These are phyloP conservation scores for Neonectria faginata DNA, from an alignment of 2,329 filamentous ascomycete species.

Conservation along the genomic window DNA sequence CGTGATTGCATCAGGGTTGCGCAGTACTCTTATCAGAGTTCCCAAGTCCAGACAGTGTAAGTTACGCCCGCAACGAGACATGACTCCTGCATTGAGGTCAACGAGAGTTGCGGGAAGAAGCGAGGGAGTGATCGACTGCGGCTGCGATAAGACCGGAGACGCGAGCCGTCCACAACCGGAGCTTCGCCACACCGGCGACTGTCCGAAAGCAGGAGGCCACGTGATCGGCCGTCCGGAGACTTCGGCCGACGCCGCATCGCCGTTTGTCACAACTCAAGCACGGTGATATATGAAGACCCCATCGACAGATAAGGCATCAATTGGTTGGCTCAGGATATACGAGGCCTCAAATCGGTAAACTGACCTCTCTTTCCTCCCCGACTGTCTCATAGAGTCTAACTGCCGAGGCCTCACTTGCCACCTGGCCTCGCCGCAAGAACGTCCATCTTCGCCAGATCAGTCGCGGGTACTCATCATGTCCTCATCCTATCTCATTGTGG, in stretches of 20 bases:
- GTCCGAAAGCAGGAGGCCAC: not conserved
- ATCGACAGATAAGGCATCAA: conserved; percentile 4
- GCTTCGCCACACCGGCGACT: not conserved
- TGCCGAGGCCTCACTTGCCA: not conserved
- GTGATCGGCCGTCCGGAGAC: not conserved
- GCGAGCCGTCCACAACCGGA: not conserved
- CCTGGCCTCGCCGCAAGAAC: not conserved
- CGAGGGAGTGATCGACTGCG: not conserved
- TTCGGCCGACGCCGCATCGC: not conserved
- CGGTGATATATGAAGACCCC: conserved; percentile 3
- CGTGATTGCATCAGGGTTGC: not conserved
- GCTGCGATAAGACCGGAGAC: not conserved
- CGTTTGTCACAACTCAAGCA: not conserved
- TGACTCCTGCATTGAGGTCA: not conserved
- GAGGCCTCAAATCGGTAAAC: not conserved
- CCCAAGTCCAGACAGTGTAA: not conserved
- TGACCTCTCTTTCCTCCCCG: not conserved
- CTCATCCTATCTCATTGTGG: conserved; percentile 68
- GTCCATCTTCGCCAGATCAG: not conserved
- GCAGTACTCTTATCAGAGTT: not conserved
- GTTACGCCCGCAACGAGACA: not conserved
- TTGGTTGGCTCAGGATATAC: not conserved
- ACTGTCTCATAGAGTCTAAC: not conserved
- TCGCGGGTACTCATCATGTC: conserved; percentile 35
- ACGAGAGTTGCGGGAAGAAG: no score